phyloP scores from a whole-genome alignment of 805 yeast species.

The Candida maris region DNA sequence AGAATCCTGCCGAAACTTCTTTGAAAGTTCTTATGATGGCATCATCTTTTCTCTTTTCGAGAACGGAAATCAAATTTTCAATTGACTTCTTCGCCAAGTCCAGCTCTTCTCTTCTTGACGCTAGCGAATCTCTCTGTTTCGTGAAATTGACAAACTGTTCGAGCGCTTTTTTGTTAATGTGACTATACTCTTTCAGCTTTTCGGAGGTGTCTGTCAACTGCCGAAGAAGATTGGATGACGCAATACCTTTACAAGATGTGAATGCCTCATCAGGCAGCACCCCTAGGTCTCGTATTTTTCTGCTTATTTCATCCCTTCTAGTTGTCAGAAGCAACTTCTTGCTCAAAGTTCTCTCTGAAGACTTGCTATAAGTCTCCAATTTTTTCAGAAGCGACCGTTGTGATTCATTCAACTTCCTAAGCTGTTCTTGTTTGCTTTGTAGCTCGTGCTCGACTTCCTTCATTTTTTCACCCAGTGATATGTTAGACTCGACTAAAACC shows the following conservation, averaged over 20 bases:
- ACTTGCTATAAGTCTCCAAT: conserved; percentile 58
- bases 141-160: conserved; percentile 77
- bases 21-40: conserved; percentile 79
- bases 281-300: conserved; percentile 79
- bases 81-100: conserved; percentile 69
- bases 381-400: conserved; percentile 52
- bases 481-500: conserved; percentile 29
- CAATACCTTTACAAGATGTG: conserved; percentile 37
- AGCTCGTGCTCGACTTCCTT: conserved; percentile 32
- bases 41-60: conserved; percentile 74
- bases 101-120: conserved; percentile 62
- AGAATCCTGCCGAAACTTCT: conserved; percentile 70
- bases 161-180: conserved; percentile 84
- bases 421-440: conserved; percentile 32
- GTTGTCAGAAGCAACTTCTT: conserved; percentile 55
- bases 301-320: conserved; percentile 69
- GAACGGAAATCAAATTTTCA: conserved; percentile 60
- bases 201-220: conserved; percentile 53
- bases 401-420: conserved; percentile 51
- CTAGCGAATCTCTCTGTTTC: conserved; percentile 65
- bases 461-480: conserved; percentile 26
- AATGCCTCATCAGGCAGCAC: conserved; percentile 85
- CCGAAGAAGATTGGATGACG: conserved; percentile 50
- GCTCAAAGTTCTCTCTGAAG: conserved; percentile 60
- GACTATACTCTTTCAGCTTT: conserved; percentile 59